Evolutionary conservation across 768 basidiomycete species (phyloP).

Genomic region (Lentinus tigrinus): DNA sequence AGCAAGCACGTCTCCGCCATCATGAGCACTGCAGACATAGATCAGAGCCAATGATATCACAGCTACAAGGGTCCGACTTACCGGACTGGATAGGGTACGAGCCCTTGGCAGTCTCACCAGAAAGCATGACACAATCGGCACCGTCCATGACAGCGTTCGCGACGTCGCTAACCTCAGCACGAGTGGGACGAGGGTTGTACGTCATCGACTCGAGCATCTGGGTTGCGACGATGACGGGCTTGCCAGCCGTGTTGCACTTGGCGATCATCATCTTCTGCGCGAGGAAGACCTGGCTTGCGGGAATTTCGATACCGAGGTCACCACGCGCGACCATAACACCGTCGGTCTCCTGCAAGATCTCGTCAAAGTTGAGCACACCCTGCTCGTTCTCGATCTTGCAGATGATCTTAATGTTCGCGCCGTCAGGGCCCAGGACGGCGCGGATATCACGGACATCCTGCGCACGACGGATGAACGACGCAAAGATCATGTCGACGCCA

Average conservation of each 20-base stretch:
- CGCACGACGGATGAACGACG: constrained; percentile 95
- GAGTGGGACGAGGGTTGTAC: constrained; percentile 98
- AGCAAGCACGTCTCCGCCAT: constrained; percentile 99
- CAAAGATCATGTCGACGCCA: constrained; percentile 98
- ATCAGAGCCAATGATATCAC: neutral
- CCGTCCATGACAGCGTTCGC: constrained; percentile 99
- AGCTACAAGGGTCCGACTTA: constrained; percentile 31
- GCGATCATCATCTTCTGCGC: constrained; percentile 99
- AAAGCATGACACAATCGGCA: constrained; percentile 99
- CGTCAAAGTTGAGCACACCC: constrained; percentile 98
- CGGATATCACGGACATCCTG: constrained; percentile 95
- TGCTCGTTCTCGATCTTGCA: constrained; percentile 99
- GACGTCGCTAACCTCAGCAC: constrained; percentile 98
- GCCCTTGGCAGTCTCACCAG: constrained; percentile 99
- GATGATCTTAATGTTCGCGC: constrained; percentile 96
- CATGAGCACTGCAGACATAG: constrained; percentile 72
- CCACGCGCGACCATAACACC: constrained; percentile 99
- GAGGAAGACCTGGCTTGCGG: constrained; percentile 98
- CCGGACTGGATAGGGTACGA: constrained; percentile 94
- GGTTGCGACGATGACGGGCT: constrained; percentile 97
- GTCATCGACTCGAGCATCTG: constrained; percentile 99
- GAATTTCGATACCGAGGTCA: constrained; percentile 99
- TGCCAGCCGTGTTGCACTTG: constrained; percentile 97
- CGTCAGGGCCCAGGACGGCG: constrained; percentile 89
- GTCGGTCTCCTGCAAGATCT: constrained; percentile 91